These are phyloP conservation scores for Sclerospora graminicola DNA, from an alignment of 352 stramenopile species.

Conservation along the genomic window DNA sequence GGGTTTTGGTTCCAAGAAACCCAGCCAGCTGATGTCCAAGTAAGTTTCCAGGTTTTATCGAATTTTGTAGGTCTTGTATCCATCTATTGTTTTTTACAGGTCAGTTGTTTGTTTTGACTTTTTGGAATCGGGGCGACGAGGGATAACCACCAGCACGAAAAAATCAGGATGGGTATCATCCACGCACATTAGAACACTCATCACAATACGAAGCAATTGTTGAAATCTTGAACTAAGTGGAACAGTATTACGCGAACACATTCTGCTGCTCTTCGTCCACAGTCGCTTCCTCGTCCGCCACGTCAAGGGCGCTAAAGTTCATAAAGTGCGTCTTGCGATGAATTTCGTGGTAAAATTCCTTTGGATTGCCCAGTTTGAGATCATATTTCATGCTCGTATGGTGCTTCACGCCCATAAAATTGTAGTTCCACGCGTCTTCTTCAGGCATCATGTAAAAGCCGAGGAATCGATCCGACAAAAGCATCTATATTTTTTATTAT, in stretches of 20 bases:
- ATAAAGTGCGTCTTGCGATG: slow-evolving; percentile 99
- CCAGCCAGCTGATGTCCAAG: too few species aligned
- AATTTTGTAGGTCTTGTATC: too few species aligned
- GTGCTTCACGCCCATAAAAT: slow-evolving; percentile 99
- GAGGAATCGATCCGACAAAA: slow-evolving; percentile 98
- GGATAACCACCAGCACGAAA: too few species aligned
- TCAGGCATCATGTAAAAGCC: slow-evolving; percentile 99
- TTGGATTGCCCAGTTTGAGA: slow-evolving; percentile 96
- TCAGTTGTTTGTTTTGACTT: too few species aligned
- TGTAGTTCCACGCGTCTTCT: slow-evolving; percentile 99
- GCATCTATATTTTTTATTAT: slow-evolving; percentile 99
- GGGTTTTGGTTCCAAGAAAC: too few species aligned
- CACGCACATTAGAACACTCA: not conserved
- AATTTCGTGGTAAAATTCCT: slow-evolving; percentile 98
- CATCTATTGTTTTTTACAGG: too few species aligned
- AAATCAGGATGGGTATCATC: too few species aligned
- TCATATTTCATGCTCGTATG: slow-evolving; percentile 96
- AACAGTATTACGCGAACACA: slow-evolving; percentile 52
- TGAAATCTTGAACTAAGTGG: not conserved
- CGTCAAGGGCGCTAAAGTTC: slow-evolving; percentile 97
- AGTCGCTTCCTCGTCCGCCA: slow-evolving; percentile 81
- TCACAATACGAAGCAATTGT: not conserved
- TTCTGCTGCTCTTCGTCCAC: slow-evolving; percentile 90
- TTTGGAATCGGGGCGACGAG: too few species aligned
- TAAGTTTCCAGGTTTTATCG: too few species aligned